Percentiles rank a stretch among this genome's conserved stretches.
Conservation (phyloP, 345 rosid species). For the Bruguiera parviflora region DNA sequence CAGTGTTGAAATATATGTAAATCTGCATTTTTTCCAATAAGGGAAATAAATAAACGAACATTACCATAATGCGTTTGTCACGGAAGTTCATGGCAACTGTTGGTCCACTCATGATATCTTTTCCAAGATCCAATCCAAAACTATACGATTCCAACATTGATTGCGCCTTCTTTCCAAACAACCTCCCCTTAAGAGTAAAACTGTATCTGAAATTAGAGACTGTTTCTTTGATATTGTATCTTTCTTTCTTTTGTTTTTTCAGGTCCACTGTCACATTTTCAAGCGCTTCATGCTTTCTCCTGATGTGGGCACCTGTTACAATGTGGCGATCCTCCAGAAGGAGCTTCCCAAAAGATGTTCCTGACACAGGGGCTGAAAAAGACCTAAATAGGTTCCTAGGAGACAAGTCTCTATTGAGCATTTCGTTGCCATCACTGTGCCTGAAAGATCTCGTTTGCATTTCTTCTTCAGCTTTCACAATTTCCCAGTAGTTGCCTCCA, state of each 20-base stretch:
- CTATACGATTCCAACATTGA: constrained; percentile 51
- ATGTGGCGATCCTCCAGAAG: constrained; percentile 74
- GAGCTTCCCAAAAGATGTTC: constrained; percentile 82
- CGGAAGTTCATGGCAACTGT: constrained; percentile 44
- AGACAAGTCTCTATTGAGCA: constrained; percentile 38
- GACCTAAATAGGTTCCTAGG: constrained; percentile 76
- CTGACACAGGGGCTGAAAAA: constrained; percentile 82
- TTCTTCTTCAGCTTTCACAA: constrained; percentile 40
- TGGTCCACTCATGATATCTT: constrained; percentile 63
- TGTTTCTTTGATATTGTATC: constrained; percentile 62
- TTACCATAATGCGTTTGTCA: constrained; percentile 51
- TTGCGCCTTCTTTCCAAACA: constrained; percentile 69
- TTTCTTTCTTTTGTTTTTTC: constrained; percentile 62
- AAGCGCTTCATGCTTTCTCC: constrained; percentile 74
- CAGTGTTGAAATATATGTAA: background rate
- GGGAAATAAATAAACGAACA: background rate
- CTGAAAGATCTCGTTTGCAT: constrained; percentile 49
- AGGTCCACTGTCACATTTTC: constrained; percentile 36
- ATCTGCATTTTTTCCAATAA: background rate
- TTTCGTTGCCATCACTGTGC: constrained; percentile 32
- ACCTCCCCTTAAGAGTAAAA: constrained; percentile 54
- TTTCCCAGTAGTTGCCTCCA: constrained; percentile 31
- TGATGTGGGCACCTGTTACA: constrained; percentile 75
- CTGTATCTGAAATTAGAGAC: constrained; percentile 66
- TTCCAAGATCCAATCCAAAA: constrained; percentile 40